Evolutionary conservation across 2,329 filamentous ascomycete genomes (phyloP), one percentile per base, ranked within the genome.

Genomic region (Epichloe uncinata): DNA sequence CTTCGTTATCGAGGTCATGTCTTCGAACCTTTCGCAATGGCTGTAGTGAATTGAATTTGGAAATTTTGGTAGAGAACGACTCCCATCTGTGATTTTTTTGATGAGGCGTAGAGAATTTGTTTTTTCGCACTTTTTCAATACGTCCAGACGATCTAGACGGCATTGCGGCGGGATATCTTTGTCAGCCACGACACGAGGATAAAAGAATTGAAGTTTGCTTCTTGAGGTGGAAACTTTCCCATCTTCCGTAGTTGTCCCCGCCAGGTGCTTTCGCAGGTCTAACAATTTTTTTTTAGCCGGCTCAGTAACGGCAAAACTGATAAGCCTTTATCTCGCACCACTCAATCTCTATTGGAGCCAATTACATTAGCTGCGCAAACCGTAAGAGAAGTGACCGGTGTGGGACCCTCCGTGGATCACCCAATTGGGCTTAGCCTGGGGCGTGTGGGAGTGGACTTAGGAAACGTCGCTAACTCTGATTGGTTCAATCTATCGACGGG

Each of bases 31-130:
- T 84, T 67, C 93, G 88, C 58, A 98, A 78, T 43, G 93, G 93
- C 61, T 98, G 91, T 69, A 98, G 77, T 34, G 81, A 81, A 69
- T 87, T 93, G 62, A 97, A 79, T 66, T 90, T 93, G 55, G 87
- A 81, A 65, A 97, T 87, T 66, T 94, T 93, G 63, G 84, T 79
- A 52, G 84, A 87, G 69, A 97, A 97, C 54, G 87, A 84, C 69
- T 96, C 85, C 79, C 88, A 97, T 64, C 87, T 79, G 69, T 96
- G 87, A 48, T 87, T 85, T 63, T 87, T 90, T 54, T 84, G 82
- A 57, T 89, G 86, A 47, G 75, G 73, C 26, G 87, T 94, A 56
- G 77, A 76, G 54, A 77, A 76, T 63, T 85, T 88, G 55, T 75
- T 75, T 69, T 84, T 87, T 57, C 75, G 77, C 66, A 78, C 75